Evolutionary conservation across 345 rosid genomes (phyloP), one percentile per base, ranked within the genome.

Genomic region (Salix suchowensis): DNA sequence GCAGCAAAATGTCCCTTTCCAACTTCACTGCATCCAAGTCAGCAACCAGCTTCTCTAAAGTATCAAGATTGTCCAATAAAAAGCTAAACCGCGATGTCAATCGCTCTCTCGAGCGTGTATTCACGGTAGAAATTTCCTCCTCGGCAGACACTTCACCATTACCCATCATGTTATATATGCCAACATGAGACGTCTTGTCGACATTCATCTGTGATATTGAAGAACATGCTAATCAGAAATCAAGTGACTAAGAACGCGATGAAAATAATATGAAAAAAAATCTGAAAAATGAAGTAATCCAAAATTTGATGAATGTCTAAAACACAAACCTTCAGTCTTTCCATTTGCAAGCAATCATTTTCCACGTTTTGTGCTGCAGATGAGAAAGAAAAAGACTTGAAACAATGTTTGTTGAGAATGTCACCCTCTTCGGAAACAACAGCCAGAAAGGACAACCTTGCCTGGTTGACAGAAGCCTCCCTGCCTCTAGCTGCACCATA

Each of bases 1-100:
- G 96, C 55, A 75, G 73, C 82, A 88, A 81, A 68, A 90, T 92
- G 70, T 92, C 90, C 74, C 70, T 85, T 83, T 94, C 93, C 87
- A 89, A 78, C 75, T 76, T 85, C 44, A 86, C 66, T 1, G 65
- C 84, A 28, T 87, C 83, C 18, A 84, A 80, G 80, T 90, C 88
- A 24, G 81, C 74, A 72, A 92, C 84, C 52, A 87, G 88, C 24
- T 88, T 82, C 84, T 94, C 94, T 75, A 94, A 79, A 34, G 84
- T 88, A 48, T 85, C 60, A 54, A 92, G 92, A 81, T 90, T 94
- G 77, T 90, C 89, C 84, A 88, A 82, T 58, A 94, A 82, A 80
- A 92, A 81, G 76, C 83, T 74, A 81, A 81, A 88, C 19, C 80
- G 76, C 39, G 86, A 85, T 70, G 83, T 65, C 73, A 70, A 79